phyloP scores from a whole-genome alignment of 345 rosid genomes.

The Eucalyptus regnans region DNA sequence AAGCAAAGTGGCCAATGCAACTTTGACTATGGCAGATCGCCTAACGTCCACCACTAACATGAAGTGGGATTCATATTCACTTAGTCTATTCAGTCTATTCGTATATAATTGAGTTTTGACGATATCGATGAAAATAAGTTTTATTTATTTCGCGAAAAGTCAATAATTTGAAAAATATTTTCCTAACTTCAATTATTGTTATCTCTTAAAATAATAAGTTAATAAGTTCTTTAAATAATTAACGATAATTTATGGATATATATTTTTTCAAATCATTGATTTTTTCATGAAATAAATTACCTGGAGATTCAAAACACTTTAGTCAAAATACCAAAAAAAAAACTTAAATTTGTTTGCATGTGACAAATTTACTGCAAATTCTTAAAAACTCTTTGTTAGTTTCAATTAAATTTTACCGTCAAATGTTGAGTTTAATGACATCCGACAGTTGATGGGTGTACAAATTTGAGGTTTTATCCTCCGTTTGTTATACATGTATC shows the following conservation, averaged over 20 bases:
- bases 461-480: fast-evolving
- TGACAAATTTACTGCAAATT: too few species aligned
- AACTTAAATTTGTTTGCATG: fast-evolving
- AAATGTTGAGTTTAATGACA: too few species aligned
- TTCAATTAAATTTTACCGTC: fast-evolving
- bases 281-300: too few species aligned
- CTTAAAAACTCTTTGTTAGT: too few species aligned
- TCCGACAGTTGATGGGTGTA: fast-evolving
- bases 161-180: not conserved
- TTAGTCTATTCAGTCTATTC: not conserved
- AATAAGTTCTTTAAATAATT: not conserved
- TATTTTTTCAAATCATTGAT: not conserved
- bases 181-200: not conserved
- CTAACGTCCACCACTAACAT: not conserved
- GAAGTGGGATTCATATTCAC: not conserved
- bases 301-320: too few species aligned
- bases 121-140: not conserved
- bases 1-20: not conserved
- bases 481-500: too few species aligned
- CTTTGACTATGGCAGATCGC: not conserved
- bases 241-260: not conserved
- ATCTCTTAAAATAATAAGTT: not conserved
- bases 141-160: not conserved
- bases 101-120: not conserved
- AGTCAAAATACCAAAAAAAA: too few species aligned